Conservation (phyloP, 1,284 basidiomycete species). For the Tylopilus sp. region DNA sequence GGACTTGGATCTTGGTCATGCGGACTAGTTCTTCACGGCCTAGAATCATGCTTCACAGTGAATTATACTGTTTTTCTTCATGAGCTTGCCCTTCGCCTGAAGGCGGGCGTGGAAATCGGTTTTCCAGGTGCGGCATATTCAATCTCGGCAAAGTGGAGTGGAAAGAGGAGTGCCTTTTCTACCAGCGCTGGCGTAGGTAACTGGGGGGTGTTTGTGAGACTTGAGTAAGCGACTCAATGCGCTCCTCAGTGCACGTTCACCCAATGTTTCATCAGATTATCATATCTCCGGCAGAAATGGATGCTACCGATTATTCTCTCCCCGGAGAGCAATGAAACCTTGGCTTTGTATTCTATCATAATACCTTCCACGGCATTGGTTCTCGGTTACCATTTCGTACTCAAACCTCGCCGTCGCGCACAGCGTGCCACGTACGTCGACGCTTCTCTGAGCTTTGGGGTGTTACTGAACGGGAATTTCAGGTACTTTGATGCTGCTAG, state of each 20-base stretch:
- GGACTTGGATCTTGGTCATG: slow-evolving; percentile 33
- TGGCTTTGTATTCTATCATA: slow-evolving; percentile 44
- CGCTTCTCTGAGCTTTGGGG: slow-evolving; percentile 8
- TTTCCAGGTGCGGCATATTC: slow-evolving; percentile 27
- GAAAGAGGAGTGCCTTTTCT: slow-evolving; percentile 29
- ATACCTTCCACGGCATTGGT: slow-evolving; percentile 47
- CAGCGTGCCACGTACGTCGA: slow-evolving; percentile 36
- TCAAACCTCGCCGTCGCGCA: slow-evolving; percentile 46
- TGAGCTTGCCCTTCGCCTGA: slow-evolving; percentile 34
- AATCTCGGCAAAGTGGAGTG: slow-evolving; percentile 33
- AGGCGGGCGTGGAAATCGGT: slow-evolving; percentile 34
- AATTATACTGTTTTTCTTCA: slow-evolving; percentile 32
- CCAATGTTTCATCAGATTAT: slow-evolving; percentile 31
- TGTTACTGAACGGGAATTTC: slow-evolving; percentile 33
- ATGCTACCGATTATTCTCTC: slow-evolving; percentile 53
- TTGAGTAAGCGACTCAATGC: slow-evolving; percentile 28
- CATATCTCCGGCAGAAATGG: slow-evolving; percentile 52
- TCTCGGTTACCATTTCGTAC: slow-evolving; percentile 47
- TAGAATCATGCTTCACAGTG: slow-evolving; percentile 30
- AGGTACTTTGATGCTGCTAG: slow-evolving; percentile 51
- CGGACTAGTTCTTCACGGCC: slow-evolving; percentile 30
- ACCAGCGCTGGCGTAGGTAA: slow-evolving; percentile 33
- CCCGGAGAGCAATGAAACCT: slow-evolving; percentile 40
- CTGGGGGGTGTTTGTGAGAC: slow-evolving; percentile 32
- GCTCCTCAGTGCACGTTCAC: slow-evolving; percentile 4